Evolutionary conservation across 108 stramenopile genomes (phyloP).

Genomic region (Cyclotella atomus): DNA sequence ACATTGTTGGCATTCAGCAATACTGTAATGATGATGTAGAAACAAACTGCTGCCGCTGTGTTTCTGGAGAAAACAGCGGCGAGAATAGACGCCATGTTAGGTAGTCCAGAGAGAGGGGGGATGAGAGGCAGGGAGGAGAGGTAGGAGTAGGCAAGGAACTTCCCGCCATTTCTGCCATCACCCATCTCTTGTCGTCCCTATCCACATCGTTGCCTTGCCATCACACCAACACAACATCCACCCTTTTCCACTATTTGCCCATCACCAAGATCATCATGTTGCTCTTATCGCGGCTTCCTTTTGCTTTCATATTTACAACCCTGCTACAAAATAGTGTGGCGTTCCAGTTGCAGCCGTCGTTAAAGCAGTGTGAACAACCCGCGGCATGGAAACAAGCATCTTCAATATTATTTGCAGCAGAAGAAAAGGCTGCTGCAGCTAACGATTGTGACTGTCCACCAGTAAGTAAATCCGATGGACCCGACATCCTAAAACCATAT

Average conservation of each 20-base stretch:
- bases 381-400: not conserved
- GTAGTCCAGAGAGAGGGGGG: no score
- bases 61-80: no score
- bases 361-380: not conserved
- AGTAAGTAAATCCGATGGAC: conserved; percentile 18
- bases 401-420: not conserved
- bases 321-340: not conserved
- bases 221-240: no score
- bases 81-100: no score
- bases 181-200: not conserved
- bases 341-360: not conserved
- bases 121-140: no score
- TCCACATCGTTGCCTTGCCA: not conserved
- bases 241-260: no score
- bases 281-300: not conserved
- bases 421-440: not conserved
- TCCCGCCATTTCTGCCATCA: no score
- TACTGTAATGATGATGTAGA: not conserved
- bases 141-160: no score
- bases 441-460: conserved; percentile 10
- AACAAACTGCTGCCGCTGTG: no score
- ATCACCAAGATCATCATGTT: not conserved
- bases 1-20: not conserved
- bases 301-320: not conserved
- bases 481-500: conserved; percentile 57